Evolutionary conservation across 495 filamentous ascomycete species (phyloP).

Genomic region (Massariosphaeria phaeospora): DNA sequence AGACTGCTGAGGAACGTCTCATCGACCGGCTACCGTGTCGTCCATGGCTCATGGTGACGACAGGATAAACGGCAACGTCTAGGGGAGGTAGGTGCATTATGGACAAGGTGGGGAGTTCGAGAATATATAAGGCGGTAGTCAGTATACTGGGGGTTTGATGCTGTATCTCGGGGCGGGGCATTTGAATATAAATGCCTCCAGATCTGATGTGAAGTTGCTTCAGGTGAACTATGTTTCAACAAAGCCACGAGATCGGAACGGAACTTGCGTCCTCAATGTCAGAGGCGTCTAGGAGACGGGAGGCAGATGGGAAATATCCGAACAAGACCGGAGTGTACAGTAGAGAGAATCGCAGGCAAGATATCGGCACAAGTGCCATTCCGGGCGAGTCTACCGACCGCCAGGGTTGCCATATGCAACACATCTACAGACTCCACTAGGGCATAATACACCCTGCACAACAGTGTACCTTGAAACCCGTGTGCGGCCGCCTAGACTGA

Average conservation of each 20-base stretch:
- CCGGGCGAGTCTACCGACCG: not conserved
- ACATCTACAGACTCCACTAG: constrained; percentile 1
- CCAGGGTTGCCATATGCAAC: constrained; percentile 7
- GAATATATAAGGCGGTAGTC: not conserved
- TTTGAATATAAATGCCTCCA: constrained; percentile 12
- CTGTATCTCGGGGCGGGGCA: not conserved
- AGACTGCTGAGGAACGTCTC: not conserved
- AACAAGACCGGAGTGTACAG: constrained; percentile 19
- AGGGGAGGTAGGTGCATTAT: constrained; percentile 33
- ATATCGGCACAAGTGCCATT: constrained; percentile 8
- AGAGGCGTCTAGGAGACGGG: not conserved
- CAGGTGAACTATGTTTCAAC: not conserved
- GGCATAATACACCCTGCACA: constrained; percentile 11
- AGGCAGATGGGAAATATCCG: constrained; percentile 6
- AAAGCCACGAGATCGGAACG: not conserved
- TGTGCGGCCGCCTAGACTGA: constrained; percentile 7
- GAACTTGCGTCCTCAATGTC: not conserved
- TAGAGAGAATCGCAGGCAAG: constrained; percentile 2
- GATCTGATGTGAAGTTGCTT: not conserved
- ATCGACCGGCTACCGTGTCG: constrained; percentile 14
- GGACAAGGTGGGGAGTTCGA: constrained; percentile 1
- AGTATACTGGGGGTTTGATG: not conserved
- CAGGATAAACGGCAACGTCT: constrained; percentile 32
- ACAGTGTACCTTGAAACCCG: constrained; percentile 4
- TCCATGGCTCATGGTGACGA: constrained; percentile 33